Percentiles rank a stretch among this genome's conserved stretches.
These are phyloP conservation scores for Dionaea muscipula DNA, from an alignment of 179 eudicot species.

Conservation along the genomic window DNA sequence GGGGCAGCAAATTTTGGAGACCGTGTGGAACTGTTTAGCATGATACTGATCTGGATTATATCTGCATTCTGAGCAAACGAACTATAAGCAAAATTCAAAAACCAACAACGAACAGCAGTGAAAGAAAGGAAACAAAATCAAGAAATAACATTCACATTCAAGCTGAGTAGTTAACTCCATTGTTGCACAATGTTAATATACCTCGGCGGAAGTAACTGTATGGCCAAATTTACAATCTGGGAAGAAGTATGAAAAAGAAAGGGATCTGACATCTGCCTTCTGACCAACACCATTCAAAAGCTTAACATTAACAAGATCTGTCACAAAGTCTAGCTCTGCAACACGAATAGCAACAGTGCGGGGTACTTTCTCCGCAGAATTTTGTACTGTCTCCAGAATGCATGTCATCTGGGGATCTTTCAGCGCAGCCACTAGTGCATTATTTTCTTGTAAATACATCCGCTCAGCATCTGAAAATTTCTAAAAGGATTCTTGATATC, in stretches of 20 bases:
- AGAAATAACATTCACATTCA: background rate
- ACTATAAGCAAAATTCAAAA: conserved; percentile 2
- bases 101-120: background rate
- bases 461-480: conserved; percentile 39
- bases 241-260: conserved; percentile 48
- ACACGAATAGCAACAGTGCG: conserved; percentile 49
- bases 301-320: conserved; percentile 26
- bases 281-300: conserved; percentile 15
- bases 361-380: conserved; percentile 25
- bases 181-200: conserved; percentile 24
- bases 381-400: conserved; percentile 35
- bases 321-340: conserved; percentile 34
- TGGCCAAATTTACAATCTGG: conserved; percentile 21
- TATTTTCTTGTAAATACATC: conserved; percentile 32
- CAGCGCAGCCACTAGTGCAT: conserved; percentile 40
- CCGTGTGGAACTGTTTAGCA: conserved; percentile 40
- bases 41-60: conserved; percentile 50
- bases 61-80: conserved; percentile 72
- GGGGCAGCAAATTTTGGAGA: conserved; percentile 50
- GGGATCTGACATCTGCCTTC: conserved; percentile 23
- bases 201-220: conserved; percentile 38
- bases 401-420: conserved; percentile 50
- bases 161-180: background rate
- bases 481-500: conserved; percentile 1
- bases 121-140: background rate